These are phyloP conservation scores for Vachellia collinsii DNA, from an alignment of 306 rosid species.

Conservation along the genomic window DNA sequence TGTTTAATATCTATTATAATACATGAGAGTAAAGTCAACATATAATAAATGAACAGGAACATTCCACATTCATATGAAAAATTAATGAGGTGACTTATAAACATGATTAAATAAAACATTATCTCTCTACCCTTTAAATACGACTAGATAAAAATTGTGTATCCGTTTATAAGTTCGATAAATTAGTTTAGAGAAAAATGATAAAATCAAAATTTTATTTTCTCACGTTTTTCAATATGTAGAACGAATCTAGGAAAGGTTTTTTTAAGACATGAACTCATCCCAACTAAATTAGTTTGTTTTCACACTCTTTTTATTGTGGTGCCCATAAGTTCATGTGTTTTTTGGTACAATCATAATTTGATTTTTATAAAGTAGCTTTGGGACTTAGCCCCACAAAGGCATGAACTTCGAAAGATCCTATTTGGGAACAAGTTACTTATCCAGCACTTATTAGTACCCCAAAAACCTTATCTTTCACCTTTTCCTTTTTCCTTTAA, in stretches of 20 bases:
- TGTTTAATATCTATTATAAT: too few species aligned
- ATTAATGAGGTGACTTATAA: too few species aligned
- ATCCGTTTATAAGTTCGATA: too few species aligned
- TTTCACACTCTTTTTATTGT: neutral
- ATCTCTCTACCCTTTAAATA: too few species aligned
- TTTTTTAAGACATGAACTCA: neutral
- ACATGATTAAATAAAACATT: too few species aligned
- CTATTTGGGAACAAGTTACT: neutral
- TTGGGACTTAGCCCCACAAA: neutral
- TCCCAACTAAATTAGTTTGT: neutral
- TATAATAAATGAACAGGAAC: too few species aligned
- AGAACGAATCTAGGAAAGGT: neutral
- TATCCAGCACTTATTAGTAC: neutral
- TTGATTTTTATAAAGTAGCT: neutral
- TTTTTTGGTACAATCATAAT: neutral
- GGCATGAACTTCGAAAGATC: neutral
- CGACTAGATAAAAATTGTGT: too few species aligned
- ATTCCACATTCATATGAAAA: too few species aligned
- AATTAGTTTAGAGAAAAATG: too few species aligned
- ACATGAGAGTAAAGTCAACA: too few species aligned
- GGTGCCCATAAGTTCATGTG: neutral
- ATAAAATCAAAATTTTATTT: too few species aligned
- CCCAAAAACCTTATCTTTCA: neutral
- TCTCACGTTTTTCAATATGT: neutral
- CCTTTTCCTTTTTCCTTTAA: too few species aligned